Percentiles rank a stretch among this genome's conserved stretches.
Conservation (phyloP, 2,329 filamentous ascomycete species). For the Stachybotrys chartarum region DNA sequence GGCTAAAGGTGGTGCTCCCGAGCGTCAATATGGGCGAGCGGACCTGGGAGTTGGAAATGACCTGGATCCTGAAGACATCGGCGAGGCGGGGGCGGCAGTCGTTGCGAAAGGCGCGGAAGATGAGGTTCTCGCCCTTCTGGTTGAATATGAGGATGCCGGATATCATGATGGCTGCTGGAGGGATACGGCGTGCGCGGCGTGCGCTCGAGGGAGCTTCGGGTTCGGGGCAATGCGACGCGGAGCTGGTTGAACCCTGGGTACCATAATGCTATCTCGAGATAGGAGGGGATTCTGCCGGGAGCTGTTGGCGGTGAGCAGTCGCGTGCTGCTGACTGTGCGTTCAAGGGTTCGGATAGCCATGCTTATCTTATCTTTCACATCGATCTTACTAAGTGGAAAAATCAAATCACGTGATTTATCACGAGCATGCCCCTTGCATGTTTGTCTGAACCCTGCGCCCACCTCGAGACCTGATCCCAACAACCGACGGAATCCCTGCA, state of each 20-base stretch:
- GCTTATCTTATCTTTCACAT: too few relatives aligned
- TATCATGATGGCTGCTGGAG: conserved; percentile 59
- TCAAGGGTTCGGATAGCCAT: too few relatives aligned
- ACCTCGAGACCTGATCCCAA: neutral
- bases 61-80: conserved; percentile 98
- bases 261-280: neutral
- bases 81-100: conserved; percentile 96
- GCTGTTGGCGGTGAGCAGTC: neutral
- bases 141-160: conserved; percentile 98
- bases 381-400: too few relatives aligned
- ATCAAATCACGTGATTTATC: neutral
- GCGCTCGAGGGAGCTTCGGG: neutral
- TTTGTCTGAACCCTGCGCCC: neutral
- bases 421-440: neutral
- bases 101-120: conserved; percentile 97
- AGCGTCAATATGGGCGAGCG: conserved; percentile 95
- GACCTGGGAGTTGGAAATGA: conserved; percentile 97
- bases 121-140: conserved; percentile 99
- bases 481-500: neutral
- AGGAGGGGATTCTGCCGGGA: conserved; percentile 1
- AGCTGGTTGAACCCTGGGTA: neutral
- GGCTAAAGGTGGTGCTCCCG: conserved; percentile 96
- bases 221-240: neutral
- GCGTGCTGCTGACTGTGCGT: too few relatives aligned
- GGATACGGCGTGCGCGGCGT: neutral